Evolutionary conservation across 306 rosid species (phyloP).

Genomic region (Castanea mollissima): DNA sequence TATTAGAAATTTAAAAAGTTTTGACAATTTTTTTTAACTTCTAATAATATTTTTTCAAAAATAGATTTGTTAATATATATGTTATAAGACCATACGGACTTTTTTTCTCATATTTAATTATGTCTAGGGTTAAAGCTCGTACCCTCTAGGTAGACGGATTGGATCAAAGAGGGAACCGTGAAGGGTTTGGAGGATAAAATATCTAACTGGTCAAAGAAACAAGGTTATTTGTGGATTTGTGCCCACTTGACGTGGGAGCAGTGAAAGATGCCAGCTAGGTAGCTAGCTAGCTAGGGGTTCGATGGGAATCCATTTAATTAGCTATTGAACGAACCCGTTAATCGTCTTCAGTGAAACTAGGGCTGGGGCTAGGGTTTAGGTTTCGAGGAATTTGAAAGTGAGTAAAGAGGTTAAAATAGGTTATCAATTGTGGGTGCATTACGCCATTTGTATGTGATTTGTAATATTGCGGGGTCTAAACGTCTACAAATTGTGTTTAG

Average conservation of each 20-base stretch:
- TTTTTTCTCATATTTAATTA: too few species aligned
- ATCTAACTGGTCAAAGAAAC: background rate
- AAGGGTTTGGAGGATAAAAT: too few species aligned
- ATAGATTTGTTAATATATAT: too few species aligned
- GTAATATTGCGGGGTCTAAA: background rate
- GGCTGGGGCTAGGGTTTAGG: constrained; percentile 9
- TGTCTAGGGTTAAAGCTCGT: too few species aligned
- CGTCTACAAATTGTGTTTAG: too few species aligned
- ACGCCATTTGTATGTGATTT: background rate
- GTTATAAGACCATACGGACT: too few species aligned
- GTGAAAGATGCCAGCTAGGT: background rate
- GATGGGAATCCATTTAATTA: constrained; percentile 17
- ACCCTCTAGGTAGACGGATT: too few species aligned
- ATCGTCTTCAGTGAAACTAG: background rate
- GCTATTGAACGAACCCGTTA: constrained; percentile 1
- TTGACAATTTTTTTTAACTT: too few species aligned
- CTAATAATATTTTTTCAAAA: too few species aligned
- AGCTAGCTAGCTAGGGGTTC: background rate
- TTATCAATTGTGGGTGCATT: background rate
- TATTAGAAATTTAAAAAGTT: too few species aligned
- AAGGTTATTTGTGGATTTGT: constrained; percentile 33
- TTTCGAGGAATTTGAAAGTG: background rate
- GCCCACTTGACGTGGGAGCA: constrained; percentile 32
- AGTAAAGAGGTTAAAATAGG: background rate
- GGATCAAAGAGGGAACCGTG: too few species aligned